A percentile compares a stretch with the other conserved stretches of the same genome.
phyloP scores from a whole-genome alignment of 2,329 filamentous ascomycete species.

The Sclerotinia nivalis region DNA sequence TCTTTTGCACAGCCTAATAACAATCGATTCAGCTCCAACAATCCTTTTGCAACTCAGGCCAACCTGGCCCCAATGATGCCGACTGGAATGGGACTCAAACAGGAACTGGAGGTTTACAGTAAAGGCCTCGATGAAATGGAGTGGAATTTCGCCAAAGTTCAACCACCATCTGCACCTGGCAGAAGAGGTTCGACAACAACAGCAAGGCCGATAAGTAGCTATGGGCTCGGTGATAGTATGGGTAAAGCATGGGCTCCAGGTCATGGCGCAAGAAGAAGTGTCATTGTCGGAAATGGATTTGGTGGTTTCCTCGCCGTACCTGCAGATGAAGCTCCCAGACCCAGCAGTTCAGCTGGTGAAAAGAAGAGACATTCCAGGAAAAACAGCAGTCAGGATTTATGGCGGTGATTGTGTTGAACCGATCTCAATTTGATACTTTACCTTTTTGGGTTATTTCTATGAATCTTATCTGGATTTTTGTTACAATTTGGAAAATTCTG shows the following conservation, averaged over 20 bases:
- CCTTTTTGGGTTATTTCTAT: neutral
- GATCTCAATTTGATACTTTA: neutral
- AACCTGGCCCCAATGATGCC: constrained; percentile 8
- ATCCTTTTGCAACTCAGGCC: constrained; percentile 36
- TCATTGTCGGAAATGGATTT: constrained; percentile 67
- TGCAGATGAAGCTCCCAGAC: constrained; percentile 45
- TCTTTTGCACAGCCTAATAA: constrained; percentile 17
- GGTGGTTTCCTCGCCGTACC: constrained; percentile 68
- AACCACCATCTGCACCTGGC: constrained; percentile 47
- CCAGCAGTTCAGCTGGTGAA: constrained; percentile 38
- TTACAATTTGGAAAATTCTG: neutral
- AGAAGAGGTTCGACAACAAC: constrained; percentile 42
- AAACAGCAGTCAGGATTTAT: constrained; percentile 20
- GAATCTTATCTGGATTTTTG: neutral
- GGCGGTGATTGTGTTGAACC: constrained; percentile 6
- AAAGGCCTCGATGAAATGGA: constrained; percentile 68
- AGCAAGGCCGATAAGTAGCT: constrained; percentile 48
- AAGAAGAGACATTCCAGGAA: constrained; percentile 11
- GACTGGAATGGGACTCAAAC: constrained; percentile 48
- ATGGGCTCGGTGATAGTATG: constrained; percentile 48
- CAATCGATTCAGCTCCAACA: constrained; percentile 40
- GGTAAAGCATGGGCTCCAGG: constrained; percentile 44
- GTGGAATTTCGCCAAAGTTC: constrained; percentile 65
- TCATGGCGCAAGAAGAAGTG: constrained; percentile 58
- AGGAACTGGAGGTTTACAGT: constrained; percentile 62